Evolutionary conservation across 169 alveolate genomes (phyloP), one percentile per base, ranked within the genome.

Genomic region (Cystoisospora suis): DNA sequence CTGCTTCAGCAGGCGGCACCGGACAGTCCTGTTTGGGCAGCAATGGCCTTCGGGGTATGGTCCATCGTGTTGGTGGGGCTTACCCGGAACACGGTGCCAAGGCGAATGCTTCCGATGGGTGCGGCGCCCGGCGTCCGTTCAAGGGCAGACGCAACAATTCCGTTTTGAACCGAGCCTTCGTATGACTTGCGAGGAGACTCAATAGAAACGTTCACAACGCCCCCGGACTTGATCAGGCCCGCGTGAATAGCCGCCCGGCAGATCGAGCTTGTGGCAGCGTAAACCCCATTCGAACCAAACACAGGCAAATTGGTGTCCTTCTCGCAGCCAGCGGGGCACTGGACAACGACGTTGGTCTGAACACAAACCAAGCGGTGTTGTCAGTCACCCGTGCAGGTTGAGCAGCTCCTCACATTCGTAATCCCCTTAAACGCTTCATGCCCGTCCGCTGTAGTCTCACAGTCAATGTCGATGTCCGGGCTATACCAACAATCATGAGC

Each of bases 231-330:
- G 75, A 96, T 94, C 44, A 95, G 95, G 42, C 98, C 98, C 1
- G 97, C 93, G 79, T 97, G 98, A n/a, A 97, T 93, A 32, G 98
- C 98, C 9, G 98, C 98, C 77, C 94, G 94, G 72, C 98, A 97
- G 44, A 97, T 95, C 34, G 98, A 95, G 92, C 98, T 96, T 49
- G 90, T 91, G 72, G 96, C 98, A 49, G 97, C 91, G 88, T 96
- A 97, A 27, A 95, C 88, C 36, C 97, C 97, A 40, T 89, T 95
- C 32, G 95, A 95, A 32, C 98, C 98, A 81, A 95, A 97, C 32
- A 96, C 96, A 12, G 93, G 75, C 61, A 88, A 45, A 27, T 86
- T 61, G 70, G 88, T 85, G 56, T 92, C 93, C 47, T 93, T 93
- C 27, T 81, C 95, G 80, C 97, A 96, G 9, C 97, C 97, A 38